Evolutionary conservation across 108 stramenopile species (phyloP).

Genomic region (Nannochloropsis salina): DNA sequence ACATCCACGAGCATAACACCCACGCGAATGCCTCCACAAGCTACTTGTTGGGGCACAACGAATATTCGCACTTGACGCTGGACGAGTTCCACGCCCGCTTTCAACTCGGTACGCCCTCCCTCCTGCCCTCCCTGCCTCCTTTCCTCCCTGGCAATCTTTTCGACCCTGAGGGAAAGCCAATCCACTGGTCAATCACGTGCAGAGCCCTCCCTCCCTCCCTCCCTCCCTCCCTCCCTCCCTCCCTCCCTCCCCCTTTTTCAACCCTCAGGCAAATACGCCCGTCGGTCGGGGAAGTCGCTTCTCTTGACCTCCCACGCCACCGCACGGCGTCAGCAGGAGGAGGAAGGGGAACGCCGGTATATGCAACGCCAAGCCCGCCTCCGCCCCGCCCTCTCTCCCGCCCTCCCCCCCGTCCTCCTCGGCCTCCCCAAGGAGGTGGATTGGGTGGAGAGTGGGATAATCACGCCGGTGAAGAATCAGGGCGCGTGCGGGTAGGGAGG

Average conservation of each 20-base stretch:
- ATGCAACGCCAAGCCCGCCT: neutral
- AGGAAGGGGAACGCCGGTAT: neutral
- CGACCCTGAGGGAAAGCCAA: no score
- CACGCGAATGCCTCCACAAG: neutral
- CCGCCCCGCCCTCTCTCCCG: neutral
- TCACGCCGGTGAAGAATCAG: neutral
- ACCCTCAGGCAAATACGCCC: slow-evolving; percentile 1
- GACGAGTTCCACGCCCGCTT: neutral
- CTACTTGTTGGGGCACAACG: neutral
- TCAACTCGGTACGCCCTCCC: neutral
- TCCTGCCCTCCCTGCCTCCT: neutral
- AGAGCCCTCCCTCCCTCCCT: no score
- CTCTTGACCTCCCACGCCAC: neutral
- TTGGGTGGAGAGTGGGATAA: neutral
- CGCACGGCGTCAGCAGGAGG: neutral
- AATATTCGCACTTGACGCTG: neutral
- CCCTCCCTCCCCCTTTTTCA: neutral
- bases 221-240: neutral
- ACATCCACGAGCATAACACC: neutral
- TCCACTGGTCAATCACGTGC: no score
- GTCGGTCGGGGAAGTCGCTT: neutral
- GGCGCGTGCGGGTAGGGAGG: neutral
- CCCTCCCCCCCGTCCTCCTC: neutral
- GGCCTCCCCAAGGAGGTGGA: neutral
- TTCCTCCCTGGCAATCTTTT: neutral